Conservation (phyloP, 2,329 filamentous ascomycete species). For the Sporothrix globosa region DNA sequence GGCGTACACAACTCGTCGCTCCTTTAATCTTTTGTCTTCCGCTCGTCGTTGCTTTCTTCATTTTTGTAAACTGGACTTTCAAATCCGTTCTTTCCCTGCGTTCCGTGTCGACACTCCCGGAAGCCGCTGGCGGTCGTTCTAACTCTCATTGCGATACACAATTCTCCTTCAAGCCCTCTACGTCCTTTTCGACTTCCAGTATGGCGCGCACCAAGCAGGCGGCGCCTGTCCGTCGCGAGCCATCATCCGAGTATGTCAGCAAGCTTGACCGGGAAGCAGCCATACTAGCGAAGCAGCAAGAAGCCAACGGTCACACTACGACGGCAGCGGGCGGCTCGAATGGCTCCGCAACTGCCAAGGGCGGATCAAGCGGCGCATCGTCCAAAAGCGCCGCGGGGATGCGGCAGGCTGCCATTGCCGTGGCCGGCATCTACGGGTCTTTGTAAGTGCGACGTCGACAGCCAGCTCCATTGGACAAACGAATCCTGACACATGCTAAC, state of each 20-base stretch:
- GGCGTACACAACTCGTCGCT: not conserved
- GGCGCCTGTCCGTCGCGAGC: constrained; percentile 64
- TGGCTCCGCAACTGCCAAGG: constrained; percentile 40
- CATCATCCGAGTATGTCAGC: constrained; percentile 68
- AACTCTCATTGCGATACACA: not conserved
- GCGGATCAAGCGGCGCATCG: constrained; percentile 27
- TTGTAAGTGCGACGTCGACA: constrained; percentile 66
- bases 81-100: not conserved
- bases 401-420: constrained; percentile 78
- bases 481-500: not conserved
- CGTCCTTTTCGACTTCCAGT: not conserved
- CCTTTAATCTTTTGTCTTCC: not conserved
- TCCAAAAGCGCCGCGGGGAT: constrained; percentile 53
- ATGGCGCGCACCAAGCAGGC: constrained; percentile 77
- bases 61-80: not conserved
- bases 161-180: not conserved
- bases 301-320: constrained; percentile 32
- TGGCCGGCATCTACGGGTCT: constrained; percentile 94
- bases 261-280: constrained; percentile 46
- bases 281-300: constrained; percentile 36
- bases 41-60: no score
- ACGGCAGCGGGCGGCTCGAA: constrained; percentile 41
- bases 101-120: not conserved
- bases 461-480: no score
- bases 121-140: constrained; percentile 17